Percentiles rank a stretch among this genome's conserved stretches.
These are phyloP conservation scores for Fraxinus pennsylvanica DNA, from an alignment of 257 asterid species.

Conservation along the genomic window DNA sequence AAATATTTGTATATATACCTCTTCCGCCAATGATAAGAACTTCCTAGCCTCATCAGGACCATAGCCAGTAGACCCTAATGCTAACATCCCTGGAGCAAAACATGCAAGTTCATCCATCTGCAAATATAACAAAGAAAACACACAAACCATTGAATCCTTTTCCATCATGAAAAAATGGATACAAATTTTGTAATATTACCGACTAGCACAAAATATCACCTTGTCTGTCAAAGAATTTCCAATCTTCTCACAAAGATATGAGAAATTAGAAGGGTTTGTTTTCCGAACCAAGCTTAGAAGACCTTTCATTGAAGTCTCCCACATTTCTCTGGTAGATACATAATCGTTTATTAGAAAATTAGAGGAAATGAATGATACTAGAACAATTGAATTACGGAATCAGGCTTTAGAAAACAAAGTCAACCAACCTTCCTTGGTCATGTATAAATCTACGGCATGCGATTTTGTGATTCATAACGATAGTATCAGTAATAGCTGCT, in stretches of 20 bases:
- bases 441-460: too few relatives aligned
- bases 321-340: constrained; percentile 73
- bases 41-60: constrained; percentile 78
- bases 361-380: constrained; percentile 4
- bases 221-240: constrained; percentile 79
- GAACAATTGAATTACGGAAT: background rate
- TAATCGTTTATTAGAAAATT: constrained; percentile 24
- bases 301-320: constrained; percentile 99
- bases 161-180: too few relatives aligned
- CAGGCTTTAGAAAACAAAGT: background rate
- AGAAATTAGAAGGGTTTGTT: constrained; percentile 80
- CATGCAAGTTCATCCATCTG: constrained; percentile 99
- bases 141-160: background rate
- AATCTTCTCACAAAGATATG: constrained; percentile 85
- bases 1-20: constrained; percentile 43
- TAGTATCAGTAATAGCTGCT: background rate
- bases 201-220: constrained; percentile 41
- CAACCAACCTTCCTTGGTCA: too few relatives aligned
- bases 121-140: constrained; percentile 32
- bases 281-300: constrained; percentile 89
- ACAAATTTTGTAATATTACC: too few relatives aligned
- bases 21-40: constrained; percentile 82
- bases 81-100: constrained; percentile 99
- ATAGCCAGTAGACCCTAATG: constrained; percentile 89
- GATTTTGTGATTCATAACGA: too few relatives aligned